Evolutionary conservation across 164 flowering plant genomes (phyloP), one percentile per base, ranked within the genome.

Genomic region (Vitis vinifera): DNA sequence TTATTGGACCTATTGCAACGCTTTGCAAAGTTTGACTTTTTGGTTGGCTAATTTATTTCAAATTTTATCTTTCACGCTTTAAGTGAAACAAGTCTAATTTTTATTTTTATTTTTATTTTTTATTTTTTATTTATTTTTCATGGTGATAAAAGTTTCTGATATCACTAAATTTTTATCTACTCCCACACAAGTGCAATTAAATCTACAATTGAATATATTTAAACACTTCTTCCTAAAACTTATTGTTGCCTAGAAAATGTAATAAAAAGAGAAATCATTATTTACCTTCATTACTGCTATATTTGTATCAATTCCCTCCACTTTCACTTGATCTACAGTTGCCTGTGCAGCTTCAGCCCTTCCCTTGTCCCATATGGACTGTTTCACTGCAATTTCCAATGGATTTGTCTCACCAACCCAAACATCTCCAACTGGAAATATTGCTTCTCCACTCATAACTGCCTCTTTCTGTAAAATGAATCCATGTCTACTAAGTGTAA

Each of bases 231-330:
- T 11, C 13, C 15, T 53, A 53, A 13, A 53, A 53, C n/a, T 12
- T 53, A 11, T 5, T 53, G 4, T 53, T 14, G 16, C 56, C 56
- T 4, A 10, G 16, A 13, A 70, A 59, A 59, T 62, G 17, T 30
- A 31, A 49, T 19, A 60, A 71, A 27, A 30, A 55, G 44, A 37
- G 44, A 52, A 9, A 23, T 59, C 59, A 37, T 14, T 60, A 19
- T 37, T 51, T 62, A 94, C 98, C 98, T 85, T 90, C 94, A 92
- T 87, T 31, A 92, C 88, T 11, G 94, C 98, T 31, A 89, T 17
- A 77, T 94, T 94, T 66, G 93, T 86, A 75, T 92, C 97, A 65
- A 94, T 84, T 2, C 97, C 97, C 69, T 94, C 97, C 68, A 94
- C 92, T 79, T 89, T 94, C 70, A 92, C 97, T 84, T 87, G 87